Percentiles rank a stretch among this genome's conserved stretches.
Conservation (phyloP, 2,329 filamentous ascomycete genomes). For the Emmonsia crescens region DNA sequence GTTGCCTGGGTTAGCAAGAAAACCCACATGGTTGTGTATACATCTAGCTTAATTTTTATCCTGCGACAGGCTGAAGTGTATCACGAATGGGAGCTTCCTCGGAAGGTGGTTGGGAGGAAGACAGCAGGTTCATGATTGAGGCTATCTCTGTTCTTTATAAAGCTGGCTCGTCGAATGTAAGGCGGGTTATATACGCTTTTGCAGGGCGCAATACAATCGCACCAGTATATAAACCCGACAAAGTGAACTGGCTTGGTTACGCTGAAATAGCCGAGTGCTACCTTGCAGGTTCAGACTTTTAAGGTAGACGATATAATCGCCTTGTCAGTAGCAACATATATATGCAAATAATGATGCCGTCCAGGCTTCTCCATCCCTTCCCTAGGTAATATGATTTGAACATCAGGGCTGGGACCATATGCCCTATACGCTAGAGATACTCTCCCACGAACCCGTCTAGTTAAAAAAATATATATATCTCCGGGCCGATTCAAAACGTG, state of each 20-base stretch:
- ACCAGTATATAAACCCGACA: neutral
- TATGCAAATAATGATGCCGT: neutral
- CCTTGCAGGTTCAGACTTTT: neutral
- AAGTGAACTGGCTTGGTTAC: neutral
- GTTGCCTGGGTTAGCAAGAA: neutral
- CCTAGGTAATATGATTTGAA: neutral
- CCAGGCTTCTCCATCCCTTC: neutral
- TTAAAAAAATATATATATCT: too few species aligned
- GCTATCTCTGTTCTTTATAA: neutral
- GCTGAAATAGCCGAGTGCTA: neutral
- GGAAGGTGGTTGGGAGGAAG: neutral
- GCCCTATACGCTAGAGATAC: neutral
- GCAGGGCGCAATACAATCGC: neutral
- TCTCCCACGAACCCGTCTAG: too few species aligned
- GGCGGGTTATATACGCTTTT: neutral
- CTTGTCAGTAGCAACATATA: neutral
- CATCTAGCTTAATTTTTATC: neutral
- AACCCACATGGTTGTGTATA: neutral
- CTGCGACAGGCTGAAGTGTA: neutral
- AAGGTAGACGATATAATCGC: neutral
- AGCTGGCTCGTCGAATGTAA: neutral
- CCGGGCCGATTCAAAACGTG: neutral
- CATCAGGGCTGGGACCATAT: neutral
- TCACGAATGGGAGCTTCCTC: neutral
- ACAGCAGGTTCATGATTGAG: neutral